Base-by-base conservation (phyloP, 129 eudicot genomes). In the Cynara cardunculus region DNA sequence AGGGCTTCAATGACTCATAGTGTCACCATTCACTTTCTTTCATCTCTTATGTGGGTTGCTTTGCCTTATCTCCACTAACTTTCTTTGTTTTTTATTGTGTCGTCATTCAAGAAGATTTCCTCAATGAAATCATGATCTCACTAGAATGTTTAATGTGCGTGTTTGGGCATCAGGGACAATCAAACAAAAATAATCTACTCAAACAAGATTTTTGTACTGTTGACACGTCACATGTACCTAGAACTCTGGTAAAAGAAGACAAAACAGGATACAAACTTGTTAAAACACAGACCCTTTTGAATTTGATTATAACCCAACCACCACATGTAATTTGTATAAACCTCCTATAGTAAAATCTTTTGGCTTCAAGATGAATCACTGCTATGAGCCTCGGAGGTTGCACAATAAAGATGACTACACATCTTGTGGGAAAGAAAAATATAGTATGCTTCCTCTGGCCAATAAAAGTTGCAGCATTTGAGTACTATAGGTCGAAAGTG, bases 11-110 rank as follows among this genome's bases (percentile, higher is more conserved):
- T 72, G 77, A 11, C 2, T 44, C 77, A 73, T 56, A 74, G 27
- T 28, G 69, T 74, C 80, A 76, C 32, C 80, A 76, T 59, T 76
- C 72, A 25, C 78, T 71, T 71, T 49, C 67, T 46, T 41, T 74
- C 78, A 74, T 49, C 68, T 14, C 65, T n/a, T 56, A 18, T 56
- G 24, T 56, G 65, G 62, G 10, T 56, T 56, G 65, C 10, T 19
- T 56, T 56, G 22, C 2, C 65, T 56, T 28, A 19, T 64, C 30
- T 64, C 80, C 72, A 76, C 80, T 76, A 22, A 22, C 25, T 76
- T 61, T 24, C 7, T 76, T 62, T 25, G 59, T 62, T 4, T 34
- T 25, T 61, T 21, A 62, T 64, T 24, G 34, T 64, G 18, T 62
- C 30, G 25, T 76, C 66, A 53, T 32, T 76, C 66, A 34, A 62